These are phyloP conservation scores for Sugiyamaella lignohabitans DNA, from an alignment of 805 yeast genomes.

Conservation along the genomic window DNA sequence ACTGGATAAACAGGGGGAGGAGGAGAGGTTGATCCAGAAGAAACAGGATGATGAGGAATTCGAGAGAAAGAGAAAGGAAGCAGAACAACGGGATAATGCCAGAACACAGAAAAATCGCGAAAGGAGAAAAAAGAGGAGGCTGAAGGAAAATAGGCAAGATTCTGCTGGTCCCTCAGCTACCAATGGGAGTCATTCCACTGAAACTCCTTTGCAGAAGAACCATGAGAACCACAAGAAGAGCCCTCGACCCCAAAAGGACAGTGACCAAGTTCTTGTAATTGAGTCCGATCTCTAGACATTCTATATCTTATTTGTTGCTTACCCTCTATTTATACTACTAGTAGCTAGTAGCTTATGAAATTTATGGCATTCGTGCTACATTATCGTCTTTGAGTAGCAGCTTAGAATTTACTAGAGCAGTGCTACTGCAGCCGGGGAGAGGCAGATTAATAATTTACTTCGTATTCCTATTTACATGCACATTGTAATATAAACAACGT, in stretches of 20 bases:
- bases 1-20: constrained; percentile 23
- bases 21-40: constrained; percentile 21
- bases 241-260: background rate
- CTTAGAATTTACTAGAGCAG: no score
- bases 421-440: background rate
- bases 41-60: constrained; percentile 25
- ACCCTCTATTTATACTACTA: no score
- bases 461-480: background rate
- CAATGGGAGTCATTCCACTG: background rate
- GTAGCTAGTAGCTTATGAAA: no score
- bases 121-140: constrained; percentile 12
- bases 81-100: constrained; percentile 20
- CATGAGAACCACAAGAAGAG: background rate
- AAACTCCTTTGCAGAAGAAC: background rate
- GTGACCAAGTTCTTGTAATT: background rate
- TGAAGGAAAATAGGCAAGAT: background rate
- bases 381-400: no score
- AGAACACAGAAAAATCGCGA: constrained; percentile 26
- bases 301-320: no score
- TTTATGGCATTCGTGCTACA: no score
- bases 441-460: no score
- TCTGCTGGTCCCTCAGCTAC: background rate
- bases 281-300: background rate
- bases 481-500: background rate
- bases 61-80: constrained; percentile 15